Base-by-base conservation (phyloP, 2,329 filamentous ascomycete species). In the Hypoxylon sp. region DNA sequence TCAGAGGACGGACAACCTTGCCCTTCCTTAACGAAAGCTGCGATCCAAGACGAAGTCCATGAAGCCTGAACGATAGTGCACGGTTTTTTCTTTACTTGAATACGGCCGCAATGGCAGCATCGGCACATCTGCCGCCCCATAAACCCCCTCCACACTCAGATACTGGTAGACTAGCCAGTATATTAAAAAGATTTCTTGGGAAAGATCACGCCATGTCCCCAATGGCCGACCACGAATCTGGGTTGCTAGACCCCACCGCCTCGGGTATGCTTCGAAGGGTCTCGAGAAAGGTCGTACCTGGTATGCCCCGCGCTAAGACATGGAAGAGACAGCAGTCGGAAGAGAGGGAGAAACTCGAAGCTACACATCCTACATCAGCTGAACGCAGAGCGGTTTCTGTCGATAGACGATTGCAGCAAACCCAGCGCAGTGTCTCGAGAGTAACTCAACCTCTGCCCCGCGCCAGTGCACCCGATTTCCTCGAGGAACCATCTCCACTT, bases 271-370 rank as follows among this genome's bases (percentile, higher is more conserved):
- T 79, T 20, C 79, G 79, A 56, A 81, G 81, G 63, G 75, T 79
- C 62, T 80, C 81, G 28, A 78, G 87, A 69, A 88, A 84, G 72
- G 91, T 93, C n/a, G 87, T 94, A 15, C 90, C 93, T 17, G 90
- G 90, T 15, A 80, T 97, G 37, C 92, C 93, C 39, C 87, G 92
- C 50, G 82, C 89, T 4, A 87, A 90, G 71, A 96, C 92, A 0
- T 93, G 96, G 78, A 91, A 89, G 77, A 87, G 93, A 71, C 92
- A 94, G 76, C 86, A 91, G 74, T 94, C 92, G 26, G 94, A 97
- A 78, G 85, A 87, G 66, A 86, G 93, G 70, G 87, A 91, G 70
- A 89, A 88, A 72, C 82, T 97, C 56, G 82, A 90, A 62, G 88
- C 91, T 46, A 82, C 88, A 43, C 81, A 89, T 49, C 84, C 86